These are phyloP conservation scores for Trichoderma aggressivum DNA, from an alignment of 2,329 filamentous ascomycete species.

Conservation along the genomic window DNA sequence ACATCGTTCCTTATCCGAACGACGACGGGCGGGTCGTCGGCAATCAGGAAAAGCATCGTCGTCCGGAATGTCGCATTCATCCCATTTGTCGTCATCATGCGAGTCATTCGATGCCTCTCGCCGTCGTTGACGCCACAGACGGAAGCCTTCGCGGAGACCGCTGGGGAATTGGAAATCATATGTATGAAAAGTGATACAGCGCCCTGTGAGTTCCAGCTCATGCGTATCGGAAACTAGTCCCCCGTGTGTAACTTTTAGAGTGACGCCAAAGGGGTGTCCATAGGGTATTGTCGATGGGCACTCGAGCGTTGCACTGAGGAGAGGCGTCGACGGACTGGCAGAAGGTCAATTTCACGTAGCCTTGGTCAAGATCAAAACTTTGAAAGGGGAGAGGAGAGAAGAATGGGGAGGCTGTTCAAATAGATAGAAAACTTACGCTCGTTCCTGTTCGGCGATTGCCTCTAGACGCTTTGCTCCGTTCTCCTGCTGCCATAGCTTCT, in stretches of 20 bases:
- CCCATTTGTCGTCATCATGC: neutral
- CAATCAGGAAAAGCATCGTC: neutral
- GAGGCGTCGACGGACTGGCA: neutral
- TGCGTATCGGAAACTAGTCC: neutral
- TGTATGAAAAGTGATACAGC: neutral
- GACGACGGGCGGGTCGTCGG: neutral
- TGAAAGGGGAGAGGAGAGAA: neutral
- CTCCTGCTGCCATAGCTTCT: neutral
- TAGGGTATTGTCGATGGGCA: neutral
- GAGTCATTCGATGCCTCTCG: neutral
- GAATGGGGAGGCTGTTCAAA: neutral
- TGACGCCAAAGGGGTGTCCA: neutral
- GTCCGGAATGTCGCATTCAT: neutral
- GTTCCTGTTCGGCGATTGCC: neutral
- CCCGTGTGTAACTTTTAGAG: neutral
- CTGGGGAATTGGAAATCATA: neutral
- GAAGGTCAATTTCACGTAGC: neutral
- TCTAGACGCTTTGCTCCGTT: neutral
- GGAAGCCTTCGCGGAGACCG: neutral
- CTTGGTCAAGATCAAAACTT: neutral
- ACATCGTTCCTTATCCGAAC: neutral
- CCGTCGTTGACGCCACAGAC: neutral
- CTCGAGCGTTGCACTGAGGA: neutral
- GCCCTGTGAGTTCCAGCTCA: neutral
- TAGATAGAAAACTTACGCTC: neutral